phyloP scores from a whole-genome alignment of 106 monocot species.

The Dendrobium chrysotoxum region DNA sequence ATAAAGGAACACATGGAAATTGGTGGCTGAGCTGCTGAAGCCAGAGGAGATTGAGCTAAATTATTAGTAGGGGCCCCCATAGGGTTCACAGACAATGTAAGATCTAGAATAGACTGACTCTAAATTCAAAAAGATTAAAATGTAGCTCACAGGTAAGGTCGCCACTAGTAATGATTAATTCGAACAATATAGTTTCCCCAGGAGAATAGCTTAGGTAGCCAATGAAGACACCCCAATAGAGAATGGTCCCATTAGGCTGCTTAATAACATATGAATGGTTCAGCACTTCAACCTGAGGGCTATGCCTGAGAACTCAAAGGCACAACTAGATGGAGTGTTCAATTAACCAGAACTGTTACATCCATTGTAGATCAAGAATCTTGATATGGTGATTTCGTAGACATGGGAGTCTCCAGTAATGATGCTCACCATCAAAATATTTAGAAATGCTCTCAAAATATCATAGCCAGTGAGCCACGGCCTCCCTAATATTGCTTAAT shows the following conservation, averaged over 20 bases:
- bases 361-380: conserved; percentile 37
- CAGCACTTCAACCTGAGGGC: conserved; percentile 55
- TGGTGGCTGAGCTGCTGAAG: not conserved
- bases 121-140: conserved; percentile 22
- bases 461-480: not conserved
- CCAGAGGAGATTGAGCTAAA: not conserved
- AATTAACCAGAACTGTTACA: conserved; percentile 35
- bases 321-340: not conserved
- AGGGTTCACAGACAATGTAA: conserved; percentile 27
- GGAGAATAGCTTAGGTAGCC: conserved; percentile 6
- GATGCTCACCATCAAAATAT: conserved; percentile 37
- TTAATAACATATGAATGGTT: conserved; percentile 62
- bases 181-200: conserved; percentile 29
- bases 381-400: conserved; percentile 41
- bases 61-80: not conserved
- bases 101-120: conserved; percentile 21
- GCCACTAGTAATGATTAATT: conserved; percentile 53
- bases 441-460: conserved; percentile 27
- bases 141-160: conserved; percentile 73
- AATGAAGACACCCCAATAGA: conserved; percentile 54
- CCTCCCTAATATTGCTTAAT: conserved; percentile 55
- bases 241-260: conserved; percentile 31
- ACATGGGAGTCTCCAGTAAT: conserved; percentile 55
- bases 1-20: too few species aligned
- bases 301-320: conserved; percentile 38